Evolutionary conservation across 2,329 filamentous ascomycete species (phyloP).

Genomic region (Cercospora brassicicola): DNA sequence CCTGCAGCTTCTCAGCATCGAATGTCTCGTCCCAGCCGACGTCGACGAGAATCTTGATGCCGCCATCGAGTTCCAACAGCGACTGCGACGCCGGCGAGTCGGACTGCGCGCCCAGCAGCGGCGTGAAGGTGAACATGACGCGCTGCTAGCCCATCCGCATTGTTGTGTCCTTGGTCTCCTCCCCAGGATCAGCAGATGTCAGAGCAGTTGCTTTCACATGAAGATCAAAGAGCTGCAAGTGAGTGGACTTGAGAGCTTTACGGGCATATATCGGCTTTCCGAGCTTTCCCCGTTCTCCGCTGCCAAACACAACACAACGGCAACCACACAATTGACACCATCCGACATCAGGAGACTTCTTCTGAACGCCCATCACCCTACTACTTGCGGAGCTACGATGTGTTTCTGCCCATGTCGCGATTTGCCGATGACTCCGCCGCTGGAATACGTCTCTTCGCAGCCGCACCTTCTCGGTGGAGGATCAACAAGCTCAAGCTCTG

Average conservation of each 20-base stretch:
- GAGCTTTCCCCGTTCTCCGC: neutral
- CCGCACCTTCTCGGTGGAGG: neutral
- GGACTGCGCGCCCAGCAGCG: slow-evolving; percentile 86
- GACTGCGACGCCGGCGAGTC: slow-evolving; percentile 86
- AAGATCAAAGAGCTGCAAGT: slow-evolving; percentile 3
- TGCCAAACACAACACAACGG: neutral
- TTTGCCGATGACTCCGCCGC: neutral
- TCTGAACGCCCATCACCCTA: neutral
- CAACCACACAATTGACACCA: neutral
- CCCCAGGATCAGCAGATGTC: neutral
- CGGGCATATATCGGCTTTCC: neutral
- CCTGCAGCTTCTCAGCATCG: slow-evolving; percentile 74
- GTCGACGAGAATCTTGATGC: slow-evolving; percentile 91
- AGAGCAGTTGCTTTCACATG: neutral
- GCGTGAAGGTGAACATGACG: slow-evolving; percentile 94
- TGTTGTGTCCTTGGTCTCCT: neutral
- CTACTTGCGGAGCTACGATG: neutral
- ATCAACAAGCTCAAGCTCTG: neutral
- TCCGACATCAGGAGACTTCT: neutral
- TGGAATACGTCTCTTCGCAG: neutral
- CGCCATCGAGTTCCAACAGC: slow-evolving; percentile 93
- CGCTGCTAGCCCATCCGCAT: slow-evolving; percentile 4
- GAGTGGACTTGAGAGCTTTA: neutral
- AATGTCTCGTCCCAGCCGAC: slow-evolving; percentile 96
- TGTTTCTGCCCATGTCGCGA: neutral